A percentile compares a stretch with the other conserved stretches of the same genome.
phyloP scores from a whole-genome alignment of 2,329 filamentous ascomycete species.

The Akanthomyces dipterigenus region DNA sequence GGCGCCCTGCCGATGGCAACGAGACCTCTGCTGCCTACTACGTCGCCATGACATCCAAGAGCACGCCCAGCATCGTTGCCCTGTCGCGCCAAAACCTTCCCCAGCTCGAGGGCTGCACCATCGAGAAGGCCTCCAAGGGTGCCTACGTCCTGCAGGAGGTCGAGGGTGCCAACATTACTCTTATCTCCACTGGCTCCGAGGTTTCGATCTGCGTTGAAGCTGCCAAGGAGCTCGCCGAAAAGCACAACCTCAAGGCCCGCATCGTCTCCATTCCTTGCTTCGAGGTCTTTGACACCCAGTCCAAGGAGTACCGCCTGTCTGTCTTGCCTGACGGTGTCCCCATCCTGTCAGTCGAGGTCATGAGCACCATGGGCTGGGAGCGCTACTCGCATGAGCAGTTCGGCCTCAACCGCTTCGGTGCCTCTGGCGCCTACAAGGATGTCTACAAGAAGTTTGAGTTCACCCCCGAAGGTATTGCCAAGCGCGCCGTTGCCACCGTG shows the following conservation, averaged over 20 bases:
- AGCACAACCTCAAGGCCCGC: conserved; percentile 80
- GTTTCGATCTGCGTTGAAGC: conserved; percentile 90
- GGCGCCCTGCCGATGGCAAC: conserved; percentile 97
- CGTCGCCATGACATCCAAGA: conserved; percentile 79
- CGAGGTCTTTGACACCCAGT: conserved; percentile 91
- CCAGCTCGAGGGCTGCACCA: conserved; percentile 88
- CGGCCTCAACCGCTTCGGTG: conserved; percentile 97
- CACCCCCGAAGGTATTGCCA: conserved; percentile 91
- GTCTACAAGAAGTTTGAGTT: conserved; percentile 99
- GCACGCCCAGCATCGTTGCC: conserved; percentile 87
- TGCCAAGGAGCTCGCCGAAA: conserved; percentile 82
- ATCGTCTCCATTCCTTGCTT: conserved; percentile 95
- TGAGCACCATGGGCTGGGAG: conserved; percentile 97
- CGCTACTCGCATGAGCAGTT: conserved; percentile 99
- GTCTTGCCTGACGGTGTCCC: conserved; percentile 93
- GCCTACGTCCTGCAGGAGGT: conserved; percentile 86
- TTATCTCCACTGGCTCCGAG: conserved; percentile 94
- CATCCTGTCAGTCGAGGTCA: conserved; percentile 88
- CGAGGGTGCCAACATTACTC: conserved; percentile 75
- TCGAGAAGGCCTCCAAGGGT: conserved; percentile 88
- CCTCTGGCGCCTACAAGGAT: conserved; percentile 93
- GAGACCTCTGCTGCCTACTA: conserved; percentile 98
- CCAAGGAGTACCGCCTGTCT: conserved; percentile 89
- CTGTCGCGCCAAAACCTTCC: conserved; percentile 97
- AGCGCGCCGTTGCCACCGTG: conserved; percentile 85